A percentile compares a stretch with the other conserved stretches of the same genome.
phyloP scores from a whole-genome alignment of 192 early-diverging fungal genomes.

The Phycomyces blakesleeanus region DNA sequence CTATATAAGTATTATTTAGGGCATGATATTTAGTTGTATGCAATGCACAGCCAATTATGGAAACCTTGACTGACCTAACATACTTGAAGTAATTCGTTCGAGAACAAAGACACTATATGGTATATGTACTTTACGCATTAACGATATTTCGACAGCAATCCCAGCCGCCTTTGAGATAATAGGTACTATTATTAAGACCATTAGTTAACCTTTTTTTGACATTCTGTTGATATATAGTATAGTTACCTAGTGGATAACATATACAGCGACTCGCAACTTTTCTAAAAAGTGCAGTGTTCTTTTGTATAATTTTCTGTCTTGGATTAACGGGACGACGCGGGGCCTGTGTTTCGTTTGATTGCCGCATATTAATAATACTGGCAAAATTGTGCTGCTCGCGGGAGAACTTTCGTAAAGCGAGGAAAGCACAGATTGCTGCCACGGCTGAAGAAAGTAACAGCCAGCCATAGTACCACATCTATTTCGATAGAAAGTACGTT shows the following conservation, averaged over 20 bases:
- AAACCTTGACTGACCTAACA: neutral
- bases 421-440: conserved; percentile 3
- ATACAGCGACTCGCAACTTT: conserved; percentile 11
- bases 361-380: neutral
- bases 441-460: conserved; percentile 3
- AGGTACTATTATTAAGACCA: no score
- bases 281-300: neutral
- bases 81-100: conserved; percentile 10
- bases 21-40: no score
- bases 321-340: neutral
- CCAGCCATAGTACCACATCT: conserved; percentile 20
- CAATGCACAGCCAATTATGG: no score
- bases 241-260: conserved; percentile 16
- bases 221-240: no score
- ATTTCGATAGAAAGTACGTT: neutral
- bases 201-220: no score
- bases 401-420: neutral
- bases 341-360: neutral
- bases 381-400: conserved; percentile 6
- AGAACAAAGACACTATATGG: conserved; percentile 10
- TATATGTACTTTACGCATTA: neutral
- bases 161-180: conserved; percentile 12
- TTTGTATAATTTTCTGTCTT: neutral
- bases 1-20: conserved; percentile 1
- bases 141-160: conserved; percentile 1